A percentile compares a stretch with the other conserved stretches of the same genome.
phyloP scores from a whole-genome alignment of 73 alveolate genomes.

The Tetrahymena borealis region DNA sequence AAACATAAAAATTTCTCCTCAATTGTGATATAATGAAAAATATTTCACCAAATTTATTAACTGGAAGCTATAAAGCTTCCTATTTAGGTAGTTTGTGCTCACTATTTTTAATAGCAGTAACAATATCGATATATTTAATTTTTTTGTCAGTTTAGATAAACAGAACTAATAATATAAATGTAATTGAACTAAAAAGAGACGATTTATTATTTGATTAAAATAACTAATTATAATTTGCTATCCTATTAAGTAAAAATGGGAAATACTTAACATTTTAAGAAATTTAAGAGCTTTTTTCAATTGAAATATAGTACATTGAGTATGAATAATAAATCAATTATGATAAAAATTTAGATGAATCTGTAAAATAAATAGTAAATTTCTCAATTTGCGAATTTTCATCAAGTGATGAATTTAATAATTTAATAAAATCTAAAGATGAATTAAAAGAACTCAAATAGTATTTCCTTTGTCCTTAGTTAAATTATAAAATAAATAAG shows the following conservation, averaged over 20 bases:
- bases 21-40: neutral
- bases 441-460: neutral
- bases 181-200: neutral
- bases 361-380: too few species aligned
- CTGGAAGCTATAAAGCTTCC: neutral
- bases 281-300: neutral
- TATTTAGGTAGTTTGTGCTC: neutral
- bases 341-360: neutral
- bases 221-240: neutral
- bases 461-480: neutral
- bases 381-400: too few species aligned
- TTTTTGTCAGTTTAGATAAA: neutral
- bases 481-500: neutral
- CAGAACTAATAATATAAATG: neutral
- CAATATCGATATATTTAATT: neutral
- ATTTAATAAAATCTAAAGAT: neutral
- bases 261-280: neutral
- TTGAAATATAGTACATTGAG: neutral
- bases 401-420: too few species aligned
- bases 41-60: neutral
- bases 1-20: neutral
- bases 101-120: neutral
- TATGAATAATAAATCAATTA: neutral
- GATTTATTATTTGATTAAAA: neutral
- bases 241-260: neutral